phyloP scores from a whole-genome alignment of 371 early-diverging fungal genomes.

The Syncephalastrum contaminatum region DNA sequence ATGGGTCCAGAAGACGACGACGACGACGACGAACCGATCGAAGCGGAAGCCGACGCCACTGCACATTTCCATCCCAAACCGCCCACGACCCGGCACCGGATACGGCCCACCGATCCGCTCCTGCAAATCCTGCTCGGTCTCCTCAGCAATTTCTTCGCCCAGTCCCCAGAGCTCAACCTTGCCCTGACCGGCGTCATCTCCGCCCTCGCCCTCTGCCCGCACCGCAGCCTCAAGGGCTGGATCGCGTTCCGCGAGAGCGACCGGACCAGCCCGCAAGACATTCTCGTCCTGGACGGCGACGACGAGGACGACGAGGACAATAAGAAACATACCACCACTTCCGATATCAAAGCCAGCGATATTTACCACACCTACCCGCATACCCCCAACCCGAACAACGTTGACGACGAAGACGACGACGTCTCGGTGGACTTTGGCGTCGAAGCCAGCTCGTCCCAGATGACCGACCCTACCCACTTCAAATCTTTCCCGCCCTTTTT shows the following conservation, averaged over 20 bases:
- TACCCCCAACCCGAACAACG: conserved; percentile 12
- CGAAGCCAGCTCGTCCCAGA: conserved; percentile 20
- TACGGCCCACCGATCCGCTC: conserved; percentile 58
- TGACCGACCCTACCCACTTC: conserved; percentile 29
- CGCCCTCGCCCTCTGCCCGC: conserved; percentile 69
- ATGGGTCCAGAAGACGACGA: conserved; percentile 9
- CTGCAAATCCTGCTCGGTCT: conserved; percentile 57
- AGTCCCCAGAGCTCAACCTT: conserved; percentile 81
- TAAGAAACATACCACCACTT: conserved; percentile 2
- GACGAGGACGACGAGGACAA: conserved; percentile 7
- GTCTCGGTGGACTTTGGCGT: conserved; percentile 30
- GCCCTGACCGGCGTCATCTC: conserved; percentile 83
- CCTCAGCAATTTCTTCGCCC: conserved; percentile 72
- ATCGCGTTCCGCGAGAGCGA: conserved; percentile 61
- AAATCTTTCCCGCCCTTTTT: conserved; percentile 55
- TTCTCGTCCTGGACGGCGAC: conserved; percentile 26
- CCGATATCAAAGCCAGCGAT: conserved; percentile 18
- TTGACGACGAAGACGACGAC: conserved; percentile 35
- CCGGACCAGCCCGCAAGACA: conserved; percentile 27
- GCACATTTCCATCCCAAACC: conserved; percentile 11
- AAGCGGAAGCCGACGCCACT: background rate
- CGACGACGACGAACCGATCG: conserved; percentile 3
- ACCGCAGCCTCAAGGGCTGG: conserved; percentile 69
- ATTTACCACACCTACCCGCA: conserved; percentile 9
- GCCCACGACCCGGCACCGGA: conserved; percentile 39